Evolutionary conservation across 345 rosid species (phyloP).

Genomic region (Noccaea bulbosa): DNA sequence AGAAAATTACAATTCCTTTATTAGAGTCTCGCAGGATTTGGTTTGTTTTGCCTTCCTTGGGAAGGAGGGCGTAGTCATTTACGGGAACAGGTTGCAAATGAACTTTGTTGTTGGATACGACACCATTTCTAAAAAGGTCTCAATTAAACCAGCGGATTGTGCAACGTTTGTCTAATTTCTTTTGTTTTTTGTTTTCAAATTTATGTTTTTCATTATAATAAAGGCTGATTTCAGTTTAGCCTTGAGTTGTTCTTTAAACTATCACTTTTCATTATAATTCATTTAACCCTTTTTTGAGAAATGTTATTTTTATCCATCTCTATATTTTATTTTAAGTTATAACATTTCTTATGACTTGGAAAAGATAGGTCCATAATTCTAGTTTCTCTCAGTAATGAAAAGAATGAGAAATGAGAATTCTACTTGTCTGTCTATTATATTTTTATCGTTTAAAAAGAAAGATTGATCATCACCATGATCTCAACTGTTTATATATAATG

Average conservation of each 20-base stretch:
- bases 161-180: conserved; percentile 1
- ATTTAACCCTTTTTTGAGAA: too few species aligned
- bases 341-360: too few species aligned
- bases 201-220: conserved; percentile 1
- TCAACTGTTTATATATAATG: too few species aligned
- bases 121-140: conserved; percentile 34
- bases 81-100: conserved; percentile 55
- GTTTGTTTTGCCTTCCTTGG: conserved; percentile 49
- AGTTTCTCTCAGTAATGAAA: too few species aligned
- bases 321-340: too few species aligned
- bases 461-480: too few species aligned
- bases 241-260: background rate
- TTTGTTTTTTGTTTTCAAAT: background rate
- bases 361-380: too few species aligned
- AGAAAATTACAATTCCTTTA: conserved; percentile 44
- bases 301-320: too few species aligned
- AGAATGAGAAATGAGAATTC: too few species aligned
- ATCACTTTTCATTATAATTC: background rate
- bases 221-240: background rate
- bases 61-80: conserved; percentile 17
- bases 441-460: too few species aligned
- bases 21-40: conserved; percentile 30
- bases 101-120: conserved; percentile 65
- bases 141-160: conserved; percentile 58
- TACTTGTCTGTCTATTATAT: too few species aligned